These are phyloP conservation scores for Lactarius hatsudake DNA, from an alignment of 768 basidiomycete genomes.

Conservation along the genomic window DNA sequence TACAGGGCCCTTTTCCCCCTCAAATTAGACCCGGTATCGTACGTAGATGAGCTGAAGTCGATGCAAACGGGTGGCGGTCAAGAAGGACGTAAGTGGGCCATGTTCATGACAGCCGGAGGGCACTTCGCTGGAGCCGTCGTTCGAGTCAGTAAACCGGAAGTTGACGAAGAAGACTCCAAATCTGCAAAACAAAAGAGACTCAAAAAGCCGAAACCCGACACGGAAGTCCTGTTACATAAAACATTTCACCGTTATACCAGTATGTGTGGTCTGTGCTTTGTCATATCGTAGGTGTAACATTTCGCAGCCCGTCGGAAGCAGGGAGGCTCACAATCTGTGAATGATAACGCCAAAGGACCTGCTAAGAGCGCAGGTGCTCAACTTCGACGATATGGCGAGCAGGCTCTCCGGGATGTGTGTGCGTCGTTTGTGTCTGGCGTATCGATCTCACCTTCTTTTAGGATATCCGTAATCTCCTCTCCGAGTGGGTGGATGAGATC, in stretches of 20 bases:
- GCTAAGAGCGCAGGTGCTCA: conserved; percentile 94
- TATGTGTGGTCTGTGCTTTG: conserved; percentile 40
- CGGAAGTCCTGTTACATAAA: conserved; percentile 83
- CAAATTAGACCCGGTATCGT: conserved; percentile 39
- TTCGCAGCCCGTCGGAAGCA: conserved; percentile 88
- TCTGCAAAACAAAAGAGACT: conserved; percentile 39
- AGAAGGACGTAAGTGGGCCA: conserved; percentile 76
- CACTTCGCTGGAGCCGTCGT: conserved; percentile 95
- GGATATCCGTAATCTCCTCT: conserved; percentile 85
- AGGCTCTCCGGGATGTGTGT: conserved; percentile 81
- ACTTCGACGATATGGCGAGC: conserved; percentile 93
- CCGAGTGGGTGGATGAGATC: conserved; percentile 87
- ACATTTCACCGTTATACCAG: conserved; percentile 99
- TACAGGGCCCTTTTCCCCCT: conserved; percentile 75
- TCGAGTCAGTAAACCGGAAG: conserved; percentile 54
- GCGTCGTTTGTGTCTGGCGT: neutral
- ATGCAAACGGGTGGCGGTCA: conserved; percentile 53
- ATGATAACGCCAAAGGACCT: conserved; percentile 90
- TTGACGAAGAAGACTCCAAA: conserved; percentile 39
- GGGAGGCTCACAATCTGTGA: conserved; percentile 89
- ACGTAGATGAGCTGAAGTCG: conserved; percentile 59
- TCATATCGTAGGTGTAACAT: neutral
- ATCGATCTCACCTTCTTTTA: conserved; percentile 33
- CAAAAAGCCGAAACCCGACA: conserved; percentile 69
- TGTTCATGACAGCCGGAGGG: conserved; percentile 97